Evolutionary conservation across 768 basidiomycete species (phyloP).

Genomic region (Phaeotremella fagi): DNA sequence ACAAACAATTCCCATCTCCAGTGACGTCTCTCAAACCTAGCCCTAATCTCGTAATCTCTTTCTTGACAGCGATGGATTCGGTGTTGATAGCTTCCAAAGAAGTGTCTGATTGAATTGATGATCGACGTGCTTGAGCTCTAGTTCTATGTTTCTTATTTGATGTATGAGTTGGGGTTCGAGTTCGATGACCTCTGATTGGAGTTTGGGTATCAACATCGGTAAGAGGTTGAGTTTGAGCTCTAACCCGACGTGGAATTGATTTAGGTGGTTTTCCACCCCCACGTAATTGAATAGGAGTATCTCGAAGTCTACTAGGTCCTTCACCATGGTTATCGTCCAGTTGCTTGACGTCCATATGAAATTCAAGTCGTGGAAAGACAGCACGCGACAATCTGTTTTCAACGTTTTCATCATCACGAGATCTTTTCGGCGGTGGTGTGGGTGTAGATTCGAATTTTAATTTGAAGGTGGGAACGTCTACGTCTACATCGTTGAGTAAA

Average conservation of each 20-base stretch:
- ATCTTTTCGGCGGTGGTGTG: no score
- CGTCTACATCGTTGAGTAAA: no score
- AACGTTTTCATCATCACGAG: no score
- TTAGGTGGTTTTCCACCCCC: neutral
- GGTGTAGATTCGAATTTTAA: no score
- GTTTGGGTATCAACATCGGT: neutral
- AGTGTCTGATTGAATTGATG: neutral
- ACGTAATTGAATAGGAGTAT: neutral
- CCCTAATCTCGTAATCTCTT: conserved; percentile 22
- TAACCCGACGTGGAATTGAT: neutral
- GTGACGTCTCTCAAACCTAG: conserved; percentile 31
- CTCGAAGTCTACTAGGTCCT: neutral
- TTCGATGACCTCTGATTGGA: neutral
- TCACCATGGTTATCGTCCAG: neutral
- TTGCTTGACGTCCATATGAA: no score
- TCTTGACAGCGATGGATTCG: conserved; percentile 4
- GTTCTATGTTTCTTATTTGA: neutral
- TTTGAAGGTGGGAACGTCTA: no score
- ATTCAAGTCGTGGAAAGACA: no score
- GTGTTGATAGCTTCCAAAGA: neutral
- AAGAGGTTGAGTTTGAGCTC: neutral
- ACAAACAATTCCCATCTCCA: conserved; percentile 41
- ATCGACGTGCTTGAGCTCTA: neutral
- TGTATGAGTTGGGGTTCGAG: no score
- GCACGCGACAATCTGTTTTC: no score